Conservation (phyloP, 1,284 basidiomycete genomes). For the Ganoderma lucidum region DNA sequence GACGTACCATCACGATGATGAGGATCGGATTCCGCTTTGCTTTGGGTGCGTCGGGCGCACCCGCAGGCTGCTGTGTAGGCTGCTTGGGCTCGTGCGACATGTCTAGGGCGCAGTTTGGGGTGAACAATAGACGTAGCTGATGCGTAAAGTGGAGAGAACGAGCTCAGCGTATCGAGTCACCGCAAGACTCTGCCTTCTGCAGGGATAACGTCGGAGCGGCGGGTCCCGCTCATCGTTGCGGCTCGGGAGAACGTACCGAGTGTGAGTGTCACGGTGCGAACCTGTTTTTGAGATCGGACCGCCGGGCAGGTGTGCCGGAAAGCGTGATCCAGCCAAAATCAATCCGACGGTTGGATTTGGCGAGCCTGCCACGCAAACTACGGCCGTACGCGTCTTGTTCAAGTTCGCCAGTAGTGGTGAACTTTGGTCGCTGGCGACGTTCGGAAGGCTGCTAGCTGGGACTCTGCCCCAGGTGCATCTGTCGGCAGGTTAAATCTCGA, state of each 20-base stretch:
- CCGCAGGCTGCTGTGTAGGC: not conserved
- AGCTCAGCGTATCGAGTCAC: not conserved
- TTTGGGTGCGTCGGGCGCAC: conserved; percentile 18
- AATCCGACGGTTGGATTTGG: too few relatives aligned
- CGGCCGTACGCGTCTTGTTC: too few relatives aligned
- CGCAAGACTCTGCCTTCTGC: not conserved
- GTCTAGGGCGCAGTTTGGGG: conserved; percentile 2
- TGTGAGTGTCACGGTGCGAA: not conserved
- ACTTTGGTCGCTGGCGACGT: too few relatives aligned
- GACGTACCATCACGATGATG: conserved; percentile 57
- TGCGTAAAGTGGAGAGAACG: not conserved
- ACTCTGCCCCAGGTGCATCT: too few relatives aligned
- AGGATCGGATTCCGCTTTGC: conserved; percentile 41
- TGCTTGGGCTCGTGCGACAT: conserved; percentile 23
- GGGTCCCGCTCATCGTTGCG: not conserved
- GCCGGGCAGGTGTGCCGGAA: not conserved
- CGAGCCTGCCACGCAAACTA: too few relatives aligned
- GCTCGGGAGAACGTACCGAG: not conserved
- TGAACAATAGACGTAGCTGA: not conserved
- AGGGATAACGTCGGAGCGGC: not conserved
- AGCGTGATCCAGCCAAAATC: not conserved
- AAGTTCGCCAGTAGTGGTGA: too few relatives aligned
- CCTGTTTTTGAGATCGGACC: not conserved
- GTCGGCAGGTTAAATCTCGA: too few relatives aligned
- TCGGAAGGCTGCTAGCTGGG: too few relatives aligned